Percentiles rank a stretch among this genome's conserved stretches.
These are phyloP conservation scores for Zygoascus biomembranicola DNA, from an alignment of 805 yeast species.

Conservation along the genomic window DNA sequence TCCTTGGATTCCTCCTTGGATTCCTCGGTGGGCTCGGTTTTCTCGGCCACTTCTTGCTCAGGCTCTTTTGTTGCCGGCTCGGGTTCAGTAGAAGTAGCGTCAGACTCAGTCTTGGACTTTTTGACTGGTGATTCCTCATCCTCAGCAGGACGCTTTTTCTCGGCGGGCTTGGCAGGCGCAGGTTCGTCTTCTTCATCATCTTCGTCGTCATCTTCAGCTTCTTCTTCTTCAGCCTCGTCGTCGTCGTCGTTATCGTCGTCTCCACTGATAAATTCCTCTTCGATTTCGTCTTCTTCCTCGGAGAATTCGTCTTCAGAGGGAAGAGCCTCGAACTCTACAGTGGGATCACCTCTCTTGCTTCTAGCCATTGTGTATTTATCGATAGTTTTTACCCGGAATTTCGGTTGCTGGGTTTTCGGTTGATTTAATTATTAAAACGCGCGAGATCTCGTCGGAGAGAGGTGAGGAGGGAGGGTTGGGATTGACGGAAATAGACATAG, in stretches of 20 bases:
- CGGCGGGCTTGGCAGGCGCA: conserved; percentile 6
- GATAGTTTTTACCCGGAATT: neutral
- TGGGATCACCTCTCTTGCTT: conserved; percentile 14
- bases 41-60: neutral
- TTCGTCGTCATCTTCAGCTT: conserved; percentile 8
- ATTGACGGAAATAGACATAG: neutral
- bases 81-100: neutral
- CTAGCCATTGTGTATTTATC: neutral
- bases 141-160: conserved; percentile 6
- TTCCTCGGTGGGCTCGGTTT: neutral
- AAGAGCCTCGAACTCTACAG: conserved; percentile 12
- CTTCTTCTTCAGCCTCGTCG: conserved; percentile 11
- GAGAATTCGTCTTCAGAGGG: conserved; percentile 15
- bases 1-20: neutral
- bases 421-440: no score
- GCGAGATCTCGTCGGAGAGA: no score
- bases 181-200: conserved; percentile 1
- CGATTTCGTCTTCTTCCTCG: conserved; percentile 8
- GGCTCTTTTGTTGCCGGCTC: neutral
- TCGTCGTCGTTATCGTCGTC: conserved; percentile 11
- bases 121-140: conserved; percentile 12
- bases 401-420: no score
- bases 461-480: neutral
- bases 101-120: conserved; percentile 8
- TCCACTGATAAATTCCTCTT: conserved; percentile 7